A percentile compares a stretch with the other conserved stretches of the same genome.
These are phyloP conservation scores for Aspergillus fischeri DNA, from an alignment of 2,329 filamentous ascomycete species.

Conservation along the genomic window DNA sequence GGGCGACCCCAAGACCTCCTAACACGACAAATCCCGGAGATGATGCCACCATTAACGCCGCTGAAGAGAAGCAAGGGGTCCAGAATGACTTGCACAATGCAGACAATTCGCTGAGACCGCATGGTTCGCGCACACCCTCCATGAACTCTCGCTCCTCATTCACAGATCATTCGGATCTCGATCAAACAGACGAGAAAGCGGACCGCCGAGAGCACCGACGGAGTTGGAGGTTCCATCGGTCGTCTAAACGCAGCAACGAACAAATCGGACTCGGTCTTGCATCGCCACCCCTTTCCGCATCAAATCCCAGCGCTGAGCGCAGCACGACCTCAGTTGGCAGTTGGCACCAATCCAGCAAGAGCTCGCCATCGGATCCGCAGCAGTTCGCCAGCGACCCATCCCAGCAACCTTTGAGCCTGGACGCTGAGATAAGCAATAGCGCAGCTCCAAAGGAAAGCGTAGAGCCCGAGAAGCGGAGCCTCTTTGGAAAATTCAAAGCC, in stretches of 20 bases:
- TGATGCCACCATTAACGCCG: neutral
- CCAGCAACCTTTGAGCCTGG: constrained; percentile 32
- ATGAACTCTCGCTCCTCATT: constrained; percentile 66
- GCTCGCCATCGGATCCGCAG: constrained; percentile 42
- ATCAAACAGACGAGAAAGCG: constrained; percentile 63
- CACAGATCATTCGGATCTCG: constrained; percentile 78
- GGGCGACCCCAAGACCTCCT: constrained; percentile 31
- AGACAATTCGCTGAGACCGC: constrained; percentile 57
- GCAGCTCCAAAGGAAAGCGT: constrained; percentile 17
- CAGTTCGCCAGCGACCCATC: constrained; percentile 35
- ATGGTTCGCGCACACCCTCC: constrained; percentile 71
- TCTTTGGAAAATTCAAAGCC: constrained; percentile 62
- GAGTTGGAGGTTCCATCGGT: constrained; percentile 65
- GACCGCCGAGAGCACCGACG: constrained; percentile 66
- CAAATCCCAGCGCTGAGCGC: constrained; percentile 59
- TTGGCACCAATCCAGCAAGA: constrained; percentile 45
- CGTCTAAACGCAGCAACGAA: constrained; percentile 53
- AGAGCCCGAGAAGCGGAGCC: constrained; percentile 54
- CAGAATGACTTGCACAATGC: constrained; percentile 44
- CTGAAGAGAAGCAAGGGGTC: constrained; percentile 16
- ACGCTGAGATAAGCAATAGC: constrained; percentile 36
- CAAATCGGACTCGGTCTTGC: constrained; percentile 40
- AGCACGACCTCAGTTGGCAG: constrained; percentile 68
- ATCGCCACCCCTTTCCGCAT: constrained; percentile 53
- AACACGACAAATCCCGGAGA: constrained; percentile 29